A percentile compares a stretch with the other conserved stretches of the same genome.
These are phyloP conservation scores for Aspergillus melleus DNA, from an alignment of 2,329 filamentous ascomycete genomes.

Conservation along the genomic window DNA sequence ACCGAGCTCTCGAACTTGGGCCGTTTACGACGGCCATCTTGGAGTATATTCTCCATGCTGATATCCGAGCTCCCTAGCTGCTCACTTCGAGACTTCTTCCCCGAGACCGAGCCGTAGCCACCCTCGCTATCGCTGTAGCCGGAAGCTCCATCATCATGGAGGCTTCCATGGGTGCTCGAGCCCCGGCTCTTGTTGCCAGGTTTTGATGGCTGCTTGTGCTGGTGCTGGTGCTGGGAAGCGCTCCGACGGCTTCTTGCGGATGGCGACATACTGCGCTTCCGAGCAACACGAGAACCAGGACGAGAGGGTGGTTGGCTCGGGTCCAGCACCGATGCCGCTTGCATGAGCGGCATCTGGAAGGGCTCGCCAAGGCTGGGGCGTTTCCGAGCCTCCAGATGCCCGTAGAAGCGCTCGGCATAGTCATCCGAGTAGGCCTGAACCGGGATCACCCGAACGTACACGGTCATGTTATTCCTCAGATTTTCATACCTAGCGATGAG, in stretches of 20 bases:
- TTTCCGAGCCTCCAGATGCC: slow-evolving; percentile 52
- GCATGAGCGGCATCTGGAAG: slow-evolving; percentile 60
- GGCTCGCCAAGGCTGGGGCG: slow-evolving; percentile 63
- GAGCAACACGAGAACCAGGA: slow-evolving; percentile 68
- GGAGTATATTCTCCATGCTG: slow-evolving; percentile 96
- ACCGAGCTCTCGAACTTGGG: slow-evolving; percentile 97
- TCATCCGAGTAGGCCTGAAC: slow-evolving; percentile 53
- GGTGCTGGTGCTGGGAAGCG: slow-evolving; percentile 64
- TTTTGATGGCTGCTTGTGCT: slow-evolving; percentile 70
- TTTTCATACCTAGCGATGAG: slow-evolving; percentile 97
- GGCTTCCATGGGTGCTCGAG: slow-evolving; percentile 58
- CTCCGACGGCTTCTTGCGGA: slow-evolving; percentile 72
- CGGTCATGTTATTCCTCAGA: slow-evolving; percentile 85
- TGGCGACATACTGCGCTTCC: slow-evolving; percentile 77
- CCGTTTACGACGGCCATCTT: slow-evolving; percentile 91
- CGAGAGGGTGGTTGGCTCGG: slow-evolving; percentile 64
- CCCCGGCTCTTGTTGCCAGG: slow-evolving; percentile 67
- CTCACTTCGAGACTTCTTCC: slow-evolving; percentile 74
- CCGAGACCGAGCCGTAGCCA: slow-evolving; percentile 69
- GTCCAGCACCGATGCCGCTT: slow-evolving; percentile 53
- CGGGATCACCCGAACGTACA: slow-evolving; percentile 82
- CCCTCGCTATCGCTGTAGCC: slow-evolving; percentile 88
- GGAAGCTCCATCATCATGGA: slow-evolving; percentile 69
- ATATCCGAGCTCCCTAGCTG: slow-evolving; percentile 94
- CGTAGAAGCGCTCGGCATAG: slow-evolving; percentile 48